Percentiles rank a stretch among this genome's conserved stretches.
Evolutionary conservation across 2,329 filamentous ascomycete genomes (phyloP).

Genomic region (Cladosporium sp.): DNA sequence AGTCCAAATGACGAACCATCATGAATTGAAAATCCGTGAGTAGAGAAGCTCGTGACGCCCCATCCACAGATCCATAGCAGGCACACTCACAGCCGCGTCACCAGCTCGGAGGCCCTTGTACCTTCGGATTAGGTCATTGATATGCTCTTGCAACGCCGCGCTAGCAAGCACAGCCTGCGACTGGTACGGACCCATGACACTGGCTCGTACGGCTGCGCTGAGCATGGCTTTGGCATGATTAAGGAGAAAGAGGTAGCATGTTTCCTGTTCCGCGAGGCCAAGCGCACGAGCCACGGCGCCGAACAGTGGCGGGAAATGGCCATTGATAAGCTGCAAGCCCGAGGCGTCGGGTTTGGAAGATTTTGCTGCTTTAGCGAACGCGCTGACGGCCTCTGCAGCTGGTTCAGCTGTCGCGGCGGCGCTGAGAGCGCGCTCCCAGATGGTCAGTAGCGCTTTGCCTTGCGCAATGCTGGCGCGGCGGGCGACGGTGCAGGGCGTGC

Average conservation of each 20-base stretch:
- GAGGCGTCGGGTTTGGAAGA: constrained; percentile 11
- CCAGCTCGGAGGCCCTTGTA: constrained; percentile 39
- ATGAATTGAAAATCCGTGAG: constrained; percentile 82
- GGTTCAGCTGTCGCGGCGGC: constrained; percentile 6
- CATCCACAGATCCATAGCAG: constrained; percentile 75
- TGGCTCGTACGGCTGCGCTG: constrained; percentile 69
- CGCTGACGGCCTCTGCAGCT: constrained; percentile 13
- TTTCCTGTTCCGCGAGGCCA: constrained; percentile 54
- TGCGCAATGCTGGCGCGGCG: constrained; percentile 69
- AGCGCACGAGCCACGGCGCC: constrained; percentile 60
- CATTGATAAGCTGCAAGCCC: constrained; percentile 30
- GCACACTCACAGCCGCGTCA: constrained; percentile 67
- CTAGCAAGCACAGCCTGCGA: constrained; percentile 67
- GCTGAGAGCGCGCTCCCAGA: constrained; percentile 56
- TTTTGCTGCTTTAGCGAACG: constrained; percentile 21
- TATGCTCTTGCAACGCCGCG: constrained; percentile 49
- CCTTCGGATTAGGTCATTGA: constrained; percentile 52
- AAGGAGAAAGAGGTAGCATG: constrained; percentile 69
- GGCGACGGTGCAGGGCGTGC: constrained; percentile 71
- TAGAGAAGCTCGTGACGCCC: constrained; percentile 78
- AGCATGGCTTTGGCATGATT: constrained; percentile 70
- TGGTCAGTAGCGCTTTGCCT: constrained; percentile 64
- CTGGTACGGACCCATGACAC: constrained; percentile 74
- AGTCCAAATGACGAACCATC: constrained; percentile 12
- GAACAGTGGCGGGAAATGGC: constrained; percentile 65